These are phyloP conservation scores for Metschnikowia cubensis DNA, from an alignment of 805 yeast species.

Conservation along the genomic window DNA sequence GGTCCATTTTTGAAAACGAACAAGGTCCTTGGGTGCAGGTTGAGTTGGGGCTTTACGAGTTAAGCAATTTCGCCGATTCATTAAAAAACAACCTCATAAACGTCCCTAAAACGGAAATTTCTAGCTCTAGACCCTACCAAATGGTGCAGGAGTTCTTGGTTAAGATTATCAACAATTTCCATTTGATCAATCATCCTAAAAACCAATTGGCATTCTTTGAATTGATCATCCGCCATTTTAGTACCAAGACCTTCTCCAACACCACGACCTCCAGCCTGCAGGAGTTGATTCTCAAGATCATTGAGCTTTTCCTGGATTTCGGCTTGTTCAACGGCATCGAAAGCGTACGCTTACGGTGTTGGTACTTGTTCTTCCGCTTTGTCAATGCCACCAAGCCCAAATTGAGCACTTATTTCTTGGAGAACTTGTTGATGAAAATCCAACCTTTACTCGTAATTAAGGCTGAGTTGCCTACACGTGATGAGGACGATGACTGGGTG, in stretches of 20 bases:
- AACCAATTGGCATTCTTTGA: slow-evolving; percentile 83
- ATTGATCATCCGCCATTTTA: slow-evolving; percentile 72
- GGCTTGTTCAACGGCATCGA: slow-evolving; percentile 76
- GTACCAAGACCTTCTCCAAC: slow-evolving; percentile 41
- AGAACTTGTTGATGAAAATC: slow-evolving; percentile 56
- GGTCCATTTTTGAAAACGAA: slow-evolving; percentile 13
- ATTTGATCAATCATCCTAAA: slow-evolving; percentile 63
- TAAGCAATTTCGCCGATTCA: slow-evolving; percentile 74
- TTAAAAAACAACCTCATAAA: slow-evolving; percentile 74
- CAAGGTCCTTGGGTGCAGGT: slow-evolving; percentile 41
- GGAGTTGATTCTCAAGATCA: slow-evolving; percentile 51
- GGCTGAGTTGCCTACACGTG: slow-evolving; percentile 50
- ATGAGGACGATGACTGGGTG: slow-evolving; percentile 51
- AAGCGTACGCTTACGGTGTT: slow-evolving; percentile 77
- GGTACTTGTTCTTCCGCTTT: slow-evolving; percentile 86
- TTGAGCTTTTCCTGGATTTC: slow-evolving; percentile 73
- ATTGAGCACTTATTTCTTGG: slow-evolving; percentile 48
- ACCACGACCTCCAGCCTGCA: slow-evolving; percentile 38
- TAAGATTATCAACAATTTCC: slow-evolving; percentile 41
- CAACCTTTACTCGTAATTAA: slow-evolving; percentile 61
- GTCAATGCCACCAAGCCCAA: slow-evolving; percentile 69
- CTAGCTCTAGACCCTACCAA: slow-evolving; percentile 59
- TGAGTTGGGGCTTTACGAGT: slow-evolving; percentile 83
- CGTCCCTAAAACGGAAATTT: slow-evolving; percentile 61
- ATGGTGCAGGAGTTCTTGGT: slow-evolving; percentile 61